Percentiles rank a stretch among this genome's conserved stretches.
Conservation (phyloP, 2,329 filamentous ascomycete species). For the Verticillium longisporum region DNA sequence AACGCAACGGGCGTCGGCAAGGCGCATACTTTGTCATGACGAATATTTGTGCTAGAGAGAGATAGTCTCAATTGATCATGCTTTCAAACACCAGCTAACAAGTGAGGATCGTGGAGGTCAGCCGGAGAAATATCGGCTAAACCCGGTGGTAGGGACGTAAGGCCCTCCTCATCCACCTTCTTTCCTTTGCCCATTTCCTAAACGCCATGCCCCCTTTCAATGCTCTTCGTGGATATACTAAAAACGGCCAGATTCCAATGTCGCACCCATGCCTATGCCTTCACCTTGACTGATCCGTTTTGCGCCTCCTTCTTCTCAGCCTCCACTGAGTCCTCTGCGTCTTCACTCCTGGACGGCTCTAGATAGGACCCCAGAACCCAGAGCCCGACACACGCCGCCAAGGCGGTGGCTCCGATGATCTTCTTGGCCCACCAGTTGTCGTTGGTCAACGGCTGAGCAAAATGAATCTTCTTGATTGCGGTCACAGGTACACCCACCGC, state of each 20-base stretch:
- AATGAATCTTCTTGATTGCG: constrained; percentile 6
- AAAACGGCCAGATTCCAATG: not conserved
- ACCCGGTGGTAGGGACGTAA: not conserved
- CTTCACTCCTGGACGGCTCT: constrained; percentile 19
- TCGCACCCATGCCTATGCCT: not conserved
- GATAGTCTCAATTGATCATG: not conserved
- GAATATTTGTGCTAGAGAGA: not conserved
- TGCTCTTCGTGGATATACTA: not conserved
- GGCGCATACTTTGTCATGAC: not conserved
- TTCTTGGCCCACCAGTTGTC: constrained; percentile 64
- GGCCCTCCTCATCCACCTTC: too few species aligned
- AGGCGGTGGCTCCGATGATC: constrained; percentile 51
- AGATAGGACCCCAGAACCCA: constrained; percentile 53
- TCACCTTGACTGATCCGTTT: not conserved
- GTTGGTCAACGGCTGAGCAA: constrained; percentile 54
- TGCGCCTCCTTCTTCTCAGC: not conserved
- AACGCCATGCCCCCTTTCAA: not conserved
- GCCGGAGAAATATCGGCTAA: not conserved
- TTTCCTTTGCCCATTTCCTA: not conserved
- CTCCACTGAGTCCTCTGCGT: not conserved
- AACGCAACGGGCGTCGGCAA: not conserved
- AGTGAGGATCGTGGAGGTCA: not conserved
- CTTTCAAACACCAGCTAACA: not conserved
- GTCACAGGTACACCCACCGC: constrained; percentile 13
- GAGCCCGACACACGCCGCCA: constrained; percentile 54